Conservation (phyloP, 176 grass and related monocot species). For the Guadua angustifolia region DNA sequence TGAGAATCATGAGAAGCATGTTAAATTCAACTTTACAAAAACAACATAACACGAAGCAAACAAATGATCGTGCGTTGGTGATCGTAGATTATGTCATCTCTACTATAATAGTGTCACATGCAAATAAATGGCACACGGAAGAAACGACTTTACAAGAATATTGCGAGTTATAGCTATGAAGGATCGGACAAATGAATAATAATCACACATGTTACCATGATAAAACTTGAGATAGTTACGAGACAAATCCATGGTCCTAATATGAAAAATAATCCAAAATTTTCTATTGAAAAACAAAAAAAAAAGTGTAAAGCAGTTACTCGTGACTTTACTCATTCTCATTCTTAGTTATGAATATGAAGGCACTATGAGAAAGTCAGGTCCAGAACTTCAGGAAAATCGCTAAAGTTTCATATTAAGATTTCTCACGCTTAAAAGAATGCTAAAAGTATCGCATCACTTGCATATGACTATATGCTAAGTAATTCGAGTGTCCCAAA, state of each 20-base stretch:
- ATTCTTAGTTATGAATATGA: constrained; percentile 10
- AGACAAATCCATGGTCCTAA: not conserved
- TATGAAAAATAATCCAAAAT: not conserved
- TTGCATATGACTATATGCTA: not conserved
- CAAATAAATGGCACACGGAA: too few relatives aligned
- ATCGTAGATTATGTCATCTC: too few relatives aligned
- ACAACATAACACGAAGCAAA: too few relatives aligned
- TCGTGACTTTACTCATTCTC: not conserved
- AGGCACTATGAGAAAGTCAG: not conserved
- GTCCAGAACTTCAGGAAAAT: not conserved
- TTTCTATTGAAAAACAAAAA: not conserved
- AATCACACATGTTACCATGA: too few relatives aligned
- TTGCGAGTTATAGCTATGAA: too few relatives aligned
- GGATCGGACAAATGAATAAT: too few relatives aligned
- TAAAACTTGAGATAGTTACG: not conserved
- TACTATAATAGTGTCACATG: too few relatives aligned
- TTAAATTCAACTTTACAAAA: too few relatives aligned
- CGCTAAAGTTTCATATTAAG: not conserved
- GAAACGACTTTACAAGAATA: too few relatives aligned
- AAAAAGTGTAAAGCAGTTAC: not conserved
- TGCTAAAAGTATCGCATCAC: not conserved
- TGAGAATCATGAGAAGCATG: too few relatives aligned
- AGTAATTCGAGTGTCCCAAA: constrained; percentile 6
- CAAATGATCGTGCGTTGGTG: too few relatives aligned
- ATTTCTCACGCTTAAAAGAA: not conserved